Conservation (phyloP, 164 flowering plant genomes). For the Saururus chinensis region DNA sequence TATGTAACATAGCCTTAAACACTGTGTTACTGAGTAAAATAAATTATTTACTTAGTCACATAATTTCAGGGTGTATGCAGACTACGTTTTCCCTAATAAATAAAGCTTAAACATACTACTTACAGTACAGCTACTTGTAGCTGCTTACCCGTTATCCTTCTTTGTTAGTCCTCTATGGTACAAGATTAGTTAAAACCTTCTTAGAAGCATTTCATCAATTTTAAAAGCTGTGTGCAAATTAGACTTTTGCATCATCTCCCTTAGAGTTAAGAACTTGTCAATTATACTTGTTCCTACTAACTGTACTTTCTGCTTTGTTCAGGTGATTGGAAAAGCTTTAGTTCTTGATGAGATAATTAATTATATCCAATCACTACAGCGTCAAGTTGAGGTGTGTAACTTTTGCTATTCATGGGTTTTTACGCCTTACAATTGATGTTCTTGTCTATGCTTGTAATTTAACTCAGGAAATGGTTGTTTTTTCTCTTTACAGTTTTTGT, state of each 20-base stretch:
- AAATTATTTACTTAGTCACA: no score
- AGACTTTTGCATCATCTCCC: neutral
- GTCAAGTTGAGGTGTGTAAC: conserved; percentile 65
- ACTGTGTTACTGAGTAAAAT: no score
- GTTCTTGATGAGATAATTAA: conserved; percentile 90
- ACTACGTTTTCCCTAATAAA: no score
- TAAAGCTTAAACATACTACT: no score
- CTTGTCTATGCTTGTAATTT: neutral
- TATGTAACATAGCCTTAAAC: no score
- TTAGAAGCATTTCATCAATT: no score
- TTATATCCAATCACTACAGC: conserved; percentile 76
- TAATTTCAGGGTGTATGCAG: no score
- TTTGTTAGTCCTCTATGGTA: no score
- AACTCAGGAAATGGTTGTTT: conserved; percentile 5
- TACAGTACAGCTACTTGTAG: no score
- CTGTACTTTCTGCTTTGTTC: conserved; percentile 1
- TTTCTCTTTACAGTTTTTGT: conserved; percentile 53
- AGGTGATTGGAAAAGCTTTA: conserved; percentile 82
- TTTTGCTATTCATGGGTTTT: neutral
- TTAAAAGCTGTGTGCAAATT: no score
- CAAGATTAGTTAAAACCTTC: no score
- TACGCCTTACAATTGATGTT: neutral
- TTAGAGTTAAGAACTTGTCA: neutral
- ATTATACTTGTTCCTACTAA: neutral
- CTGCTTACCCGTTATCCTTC: no score